Evolutionary conservation across 257 asterid species (phyloP), one percentile per base, ranked within the genome.

Genomic region (Orobanche coerulescens): DNA sequence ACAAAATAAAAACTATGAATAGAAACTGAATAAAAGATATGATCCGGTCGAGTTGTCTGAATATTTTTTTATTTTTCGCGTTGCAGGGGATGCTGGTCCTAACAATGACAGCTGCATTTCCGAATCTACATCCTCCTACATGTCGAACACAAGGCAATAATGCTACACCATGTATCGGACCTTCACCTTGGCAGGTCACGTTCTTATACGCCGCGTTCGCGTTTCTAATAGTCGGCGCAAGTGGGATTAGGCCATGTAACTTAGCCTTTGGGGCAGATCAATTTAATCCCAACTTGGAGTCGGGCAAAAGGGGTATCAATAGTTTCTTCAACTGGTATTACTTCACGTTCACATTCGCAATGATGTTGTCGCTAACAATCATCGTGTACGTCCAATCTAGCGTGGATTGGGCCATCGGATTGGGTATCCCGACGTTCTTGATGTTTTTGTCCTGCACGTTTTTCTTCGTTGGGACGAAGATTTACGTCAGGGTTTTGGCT

Each of bases 191-290:
- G 64, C 76, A 75, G 36, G 48, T 70, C 12, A 42, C 58, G 0
- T 66, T 75, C 14, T 26, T 75, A 24, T 55, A 11, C 25, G 18
- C 13, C 0, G 48, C 34, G 6, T 75, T 75, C 34, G 63, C 37
- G n/a, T 26, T 74, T 10, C 55, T 74, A 8, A 33, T 70, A 11
- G 12, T 70, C 6, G 79, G 79, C 1, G 70, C 76, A 11, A 70
- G 79, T 12, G 79, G 76, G 23, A 74, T 74, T 2, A 61, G 79
- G 61, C 79, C 79, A 0, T 74, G 79, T 50, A 74, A 74, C 9
- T 58, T 74, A 9, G 73, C 79, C 10, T 74, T 74, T 13, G 79
- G 76, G 0, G 79, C 76, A 0, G 79, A 74, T 36, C 79, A 74
- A 39, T 74, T 74, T 28, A 70, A 74, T 37, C 79, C 76, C 40